A percentile compares a stretch with the other conserved stretches of the same genome.
These are phyloP conservation scores for Zygotorulaspora mrakii DNA, from an alignment of 1,139 yeast genomes.

Conservation along the genomic window DNA sequence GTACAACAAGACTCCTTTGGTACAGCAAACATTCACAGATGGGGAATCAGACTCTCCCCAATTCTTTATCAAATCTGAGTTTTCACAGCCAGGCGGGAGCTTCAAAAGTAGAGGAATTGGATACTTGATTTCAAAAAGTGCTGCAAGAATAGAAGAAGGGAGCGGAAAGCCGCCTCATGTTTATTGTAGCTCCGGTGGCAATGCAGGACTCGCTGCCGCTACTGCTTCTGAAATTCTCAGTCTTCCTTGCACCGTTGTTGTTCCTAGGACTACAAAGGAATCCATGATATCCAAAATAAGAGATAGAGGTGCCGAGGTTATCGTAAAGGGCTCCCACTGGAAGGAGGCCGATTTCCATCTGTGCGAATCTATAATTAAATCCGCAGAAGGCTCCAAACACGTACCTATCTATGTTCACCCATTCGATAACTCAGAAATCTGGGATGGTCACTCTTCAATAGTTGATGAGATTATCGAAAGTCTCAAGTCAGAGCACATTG, in stretches of 20 bases:
- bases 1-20: constrained; percentile 44
- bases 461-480: constrained; percentile 54
- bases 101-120: constrained; percentile 70
- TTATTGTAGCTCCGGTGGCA: constrained; percentile 69
- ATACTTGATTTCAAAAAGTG: constrained; percentile 40
- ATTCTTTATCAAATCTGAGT: constrained; percentile 57
- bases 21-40: constrained; percentile 34
- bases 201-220: constrained; percentile 77
- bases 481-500: constrained; percentile 29
- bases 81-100: constrained; percentile 67
- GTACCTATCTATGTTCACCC: constrained; percentile 60
- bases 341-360: constrained; percentile 62
- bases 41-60: constrained; percentile 43
- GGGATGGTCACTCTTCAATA: constrained; percentile 66
- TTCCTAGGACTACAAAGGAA: constrained; percentile 49
- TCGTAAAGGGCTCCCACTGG: constrained; percentile 55
- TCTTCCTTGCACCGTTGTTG: constrained; percentile 59
- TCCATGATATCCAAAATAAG: constrained; percentile 42
- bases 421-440: constrained; percentile 56
- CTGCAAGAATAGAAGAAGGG: constrained; percentile 24
- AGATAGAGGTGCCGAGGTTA: constrained; percentile 51
- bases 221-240: constrained; percentile 48
- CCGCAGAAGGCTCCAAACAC: constrained; percentile 35
- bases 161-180: constrained; percentile 42
- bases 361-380: constrained; percentile 39